A percentile compares a stretch with the other conserved stretches of the same genome.
Conservation (phyloP, 1,139 yeast genomes). For the Lodderomyces jiufengensis region DNA sequence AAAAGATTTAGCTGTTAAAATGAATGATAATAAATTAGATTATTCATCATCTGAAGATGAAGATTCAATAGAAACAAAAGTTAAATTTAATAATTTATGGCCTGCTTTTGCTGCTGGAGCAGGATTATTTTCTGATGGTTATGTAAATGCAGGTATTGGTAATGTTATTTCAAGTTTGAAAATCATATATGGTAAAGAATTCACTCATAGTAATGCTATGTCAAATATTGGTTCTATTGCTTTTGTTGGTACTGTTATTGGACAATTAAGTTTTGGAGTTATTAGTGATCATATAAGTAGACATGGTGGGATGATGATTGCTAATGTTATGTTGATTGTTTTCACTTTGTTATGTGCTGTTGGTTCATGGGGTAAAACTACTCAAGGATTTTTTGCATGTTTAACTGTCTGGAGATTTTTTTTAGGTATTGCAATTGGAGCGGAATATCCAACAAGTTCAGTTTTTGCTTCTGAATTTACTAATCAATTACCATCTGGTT, state of each 20-base stretch:
- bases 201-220: constrained; percentile 62
- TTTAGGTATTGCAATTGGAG: constrained; percentile 81
- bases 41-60: constrained; percentile 11
- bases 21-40: neutral
- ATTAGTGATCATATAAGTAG: constrained; percentile 76
- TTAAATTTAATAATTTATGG: constrained; percentile 43
- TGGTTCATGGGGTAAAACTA: constrained; percentile 73
- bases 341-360: constrained; percentile 80
- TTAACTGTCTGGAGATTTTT: constrained; percentile 82
- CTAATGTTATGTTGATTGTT: constrained; percentile 67
- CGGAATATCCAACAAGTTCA: constrained; percentile 92
- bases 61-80: constrained; percentile 16
- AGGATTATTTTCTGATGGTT: constrained; percentile 88
- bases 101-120: constrained; percentile 88
- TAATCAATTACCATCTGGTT: constrained; percentile 69
- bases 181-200: constrained; percentile 59
- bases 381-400: constrained; percentile 73
- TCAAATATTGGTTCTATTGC: constrained; percentile 84
- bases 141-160: constrained; percentile 78
- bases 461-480: constrained; percentile 94
- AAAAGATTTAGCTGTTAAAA: constrained; percentile 16
- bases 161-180: constrained; percentile 69
- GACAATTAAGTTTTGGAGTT: constrained; percentile 76
- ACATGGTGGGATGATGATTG: constrained; percentile 74
- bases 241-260: constrained; percentile 88